Percentiles rank a stretch among this genome's conserved stretches.
phyloP scores from a whole-genome alignment of 352 stramenopile genomes.

The Halophytophthora batemanensis region DNA sequence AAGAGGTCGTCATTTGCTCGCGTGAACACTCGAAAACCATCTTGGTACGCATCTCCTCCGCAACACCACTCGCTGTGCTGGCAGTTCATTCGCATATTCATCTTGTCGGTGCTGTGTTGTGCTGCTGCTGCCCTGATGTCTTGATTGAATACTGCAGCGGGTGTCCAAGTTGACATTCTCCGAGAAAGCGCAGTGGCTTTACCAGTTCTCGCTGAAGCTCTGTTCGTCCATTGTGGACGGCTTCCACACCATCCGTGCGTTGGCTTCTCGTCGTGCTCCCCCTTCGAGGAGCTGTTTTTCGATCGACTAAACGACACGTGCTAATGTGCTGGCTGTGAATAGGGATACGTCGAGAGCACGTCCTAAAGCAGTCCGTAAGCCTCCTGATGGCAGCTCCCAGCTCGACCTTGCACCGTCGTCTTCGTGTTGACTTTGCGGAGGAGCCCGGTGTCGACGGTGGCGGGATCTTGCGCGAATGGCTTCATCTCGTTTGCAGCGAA shows the following conservation, averaged over 20 bases:
- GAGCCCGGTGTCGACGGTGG: constrained; percentile 75
- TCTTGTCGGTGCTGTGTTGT: neutral
- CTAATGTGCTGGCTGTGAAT: neutral
- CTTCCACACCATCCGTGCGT: constrained; percentile 68
- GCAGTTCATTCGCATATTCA: too few relatives aligned
- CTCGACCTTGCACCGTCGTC: constrained; percentile 51
- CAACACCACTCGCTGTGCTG: too few relatives aligned
- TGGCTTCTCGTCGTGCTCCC: neutral
- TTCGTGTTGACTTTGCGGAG: constrained; percentile 85
- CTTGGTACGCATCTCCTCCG: constrained; percentile 13
- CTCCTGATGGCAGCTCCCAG: constrained; percentile 52
- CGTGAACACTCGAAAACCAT: constrained; percentile 25
- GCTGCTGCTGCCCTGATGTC: neutral
- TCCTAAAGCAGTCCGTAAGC: constrained; percentile 67
- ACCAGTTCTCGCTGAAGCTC: constrained; percentile 58
- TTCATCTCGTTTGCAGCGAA: constrained; percentile 66
- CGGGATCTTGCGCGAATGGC: constrained; percentile 78
- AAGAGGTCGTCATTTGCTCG: constrained; percentile 26
- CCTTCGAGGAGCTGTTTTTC: neutral
- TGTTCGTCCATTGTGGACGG: constrained; percentile 49
- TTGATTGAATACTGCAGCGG: constrained; percentile 21
- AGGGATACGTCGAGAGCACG: constrained; percentile 63
- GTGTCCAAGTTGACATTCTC: constrained; percentile 43
- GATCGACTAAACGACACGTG: neutral
- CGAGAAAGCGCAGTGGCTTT: constrained; percentile 68